Evolutionary conservation across 139 green algal genomes (phyloP).

Genomic region (Volvox reticuliferus): DNA sequence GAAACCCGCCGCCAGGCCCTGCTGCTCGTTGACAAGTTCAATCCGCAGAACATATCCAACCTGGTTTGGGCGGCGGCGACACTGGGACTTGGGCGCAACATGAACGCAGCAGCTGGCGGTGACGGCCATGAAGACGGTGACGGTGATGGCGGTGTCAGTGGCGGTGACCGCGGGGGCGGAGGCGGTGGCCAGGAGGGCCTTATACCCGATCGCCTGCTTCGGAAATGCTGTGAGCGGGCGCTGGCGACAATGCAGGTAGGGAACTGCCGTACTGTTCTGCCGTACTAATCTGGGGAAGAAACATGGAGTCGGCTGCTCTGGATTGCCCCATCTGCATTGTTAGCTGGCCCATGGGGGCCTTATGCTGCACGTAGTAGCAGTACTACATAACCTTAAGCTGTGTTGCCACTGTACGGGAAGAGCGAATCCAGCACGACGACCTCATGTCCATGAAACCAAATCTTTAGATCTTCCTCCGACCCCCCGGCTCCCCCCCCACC

Average conservation of each 20-base stretch:
- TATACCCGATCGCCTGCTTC: not conserved
- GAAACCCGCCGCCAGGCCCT: not conserved
- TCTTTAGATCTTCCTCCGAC: not conserved
- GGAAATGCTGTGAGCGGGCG: slow-evolving; percentile 17
- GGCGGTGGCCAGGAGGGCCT: not conserved
- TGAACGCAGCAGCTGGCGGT: not conserved
- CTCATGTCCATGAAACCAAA: not conserved
- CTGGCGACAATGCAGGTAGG: not conserved
- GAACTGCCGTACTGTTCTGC: no score
- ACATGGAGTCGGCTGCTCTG: not conserved
- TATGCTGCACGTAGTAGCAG: no score
- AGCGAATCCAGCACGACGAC: no score
- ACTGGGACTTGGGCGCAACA: slow-evolving; percentile 10
- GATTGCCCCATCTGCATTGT: not conserved
- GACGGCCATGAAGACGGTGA: not conserved
- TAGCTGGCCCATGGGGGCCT: no score
- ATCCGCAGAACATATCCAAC: slow-evolving; percentile 52
- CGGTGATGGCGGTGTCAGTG: not conserved
- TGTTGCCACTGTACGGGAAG: not conserved
- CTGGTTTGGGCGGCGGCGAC: slow-evolving; percentile 36
- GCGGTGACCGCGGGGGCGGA: not conserved
- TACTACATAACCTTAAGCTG: no score
- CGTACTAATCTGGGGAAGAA: not conserved
- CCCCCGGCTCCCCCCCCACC: not conserved
- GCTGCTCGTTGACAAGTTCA: not conserved